Base-by-base conservation (phyloP, 148 eudicot species). In the Vaccinium myrtillus region DNA sequence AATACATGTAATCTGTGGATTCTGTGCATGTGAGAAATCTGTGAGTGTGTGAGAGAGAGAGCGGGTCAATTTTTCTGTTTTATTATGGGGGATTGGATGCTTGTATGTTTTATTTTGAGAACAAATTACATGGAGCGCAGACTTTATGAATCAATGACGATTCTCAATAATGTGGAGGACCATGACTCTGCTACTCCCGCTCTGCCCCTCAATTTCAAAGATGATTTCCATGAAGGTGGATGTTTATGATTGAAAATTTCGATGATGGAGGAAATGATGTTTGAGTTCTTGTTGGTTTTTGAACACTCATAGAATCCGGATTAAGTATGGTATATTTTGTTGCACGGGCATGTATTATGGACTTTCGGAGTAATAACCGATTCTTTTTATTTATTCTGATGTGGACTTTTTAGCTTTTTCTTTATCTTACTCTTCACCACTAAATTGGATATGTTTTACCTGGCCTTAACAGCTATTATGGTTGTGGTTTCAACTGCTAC, bases 211-310 rank as follows among this genome's bases (percentile, higher is more conserved):
- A 5, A 16, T 74, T 74, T 30, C 8, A 4, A 8, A 39, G 12
- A 16, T 39, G 23, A 76, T 49, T 50, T 76, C 18, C 30, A 7
- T 9, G 11, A 27, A 10, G 32, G 16, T 69, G 30, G 32, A 69
- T 69, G 12, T 69, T 27, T 30, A n/a, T 75, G 51, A 46, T 19
- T 9, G 51, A 18, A 25, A 75, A 21, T 46, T 48, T 76, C 18
- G 32, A 9, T 3, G 79, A 76, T 49, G 58, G 11, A 75, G 23
- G 55, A 76, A 76, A 76, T 19, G 78, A 75, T 49, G 79, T 49
- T 78, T 78, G 27, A 78, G 16, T 70, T 67, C 61, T 78, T 53
- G 80, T 51, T 78, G 14, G 43, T 78, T 50, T 48, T 75, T 75
- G 78, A 78, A 51, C 30, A 27, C 39, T 54, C 63, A 2, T 25